Percentiles rank a stretch among this genome's conserved stretches.
Conservation (phyloP, 73 alveolate genomes). For the Blepharisma stoltei region DNA sequence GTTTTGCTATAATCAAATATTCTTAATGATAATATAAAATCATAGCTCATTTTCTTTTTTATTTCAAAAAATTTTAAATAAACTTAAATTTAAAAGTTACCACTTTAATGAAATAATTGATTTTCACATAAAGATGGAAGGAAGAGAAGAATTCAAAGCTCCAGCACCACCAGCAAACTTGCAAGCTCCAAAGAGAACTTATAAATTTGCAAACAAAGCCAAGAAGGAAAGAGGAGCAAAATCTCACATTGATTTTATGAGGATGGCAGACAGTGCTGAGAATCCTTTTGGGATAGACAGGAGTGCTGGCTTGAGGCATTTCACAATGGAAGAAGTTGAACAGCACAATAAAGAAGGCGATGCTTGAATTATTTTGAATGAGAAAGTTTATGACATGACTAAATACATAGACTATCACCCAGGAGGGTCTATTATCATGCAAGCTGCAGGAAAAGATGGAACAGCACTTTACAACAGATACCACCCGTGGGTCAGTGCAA, state of each 20-base stretch:
- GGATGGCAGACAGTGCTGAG: neutral
- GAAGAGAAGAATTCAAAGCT: too few species aligned
- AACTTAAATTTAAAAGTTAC: too few species aligned
- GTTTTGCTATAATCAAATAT: too few species aligned
- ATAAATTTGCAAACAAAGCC: too few species aligned
- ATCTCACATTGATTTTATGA: conserved; percentile 18
- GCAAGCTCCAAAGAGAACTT: too few species aligned
- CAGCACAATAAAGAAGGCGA: conserved; percentile 66
- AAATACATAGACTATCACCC: conserved; percentile 84
- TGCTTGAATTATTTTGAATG: conserved; percentile 84
- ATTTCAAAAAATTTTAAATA: too few species aligned
- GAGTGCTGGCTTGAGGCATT: neutral
- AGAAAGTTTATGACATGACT: conserved; percentile 85
- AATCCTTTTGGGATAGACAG: neutral
- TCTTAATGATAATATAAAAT: too few species aligned
- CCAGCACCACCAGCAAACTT: too few species aligned
- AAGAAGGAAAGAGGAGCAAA: neutral
- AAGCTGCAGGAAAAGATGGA: conserved; percentile 89
- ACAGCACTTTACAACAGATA: conserved; percentile 71
- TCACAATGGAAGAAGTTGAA: conserved; percentile 67
- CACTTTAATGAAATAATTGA: too few species aligned
- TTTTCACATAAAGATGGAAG: too few species aligned
- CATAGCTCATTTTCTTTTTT: too few species aligned
- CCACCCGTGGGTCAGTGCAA: conserved; percentile 91
- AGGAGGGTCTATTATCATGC: conserved; percentile 84